Evolutionary conservation across 1,284 basidiomycete genomes (phyloP).

Genomic region (Ganoderma lucidum): DNA sequence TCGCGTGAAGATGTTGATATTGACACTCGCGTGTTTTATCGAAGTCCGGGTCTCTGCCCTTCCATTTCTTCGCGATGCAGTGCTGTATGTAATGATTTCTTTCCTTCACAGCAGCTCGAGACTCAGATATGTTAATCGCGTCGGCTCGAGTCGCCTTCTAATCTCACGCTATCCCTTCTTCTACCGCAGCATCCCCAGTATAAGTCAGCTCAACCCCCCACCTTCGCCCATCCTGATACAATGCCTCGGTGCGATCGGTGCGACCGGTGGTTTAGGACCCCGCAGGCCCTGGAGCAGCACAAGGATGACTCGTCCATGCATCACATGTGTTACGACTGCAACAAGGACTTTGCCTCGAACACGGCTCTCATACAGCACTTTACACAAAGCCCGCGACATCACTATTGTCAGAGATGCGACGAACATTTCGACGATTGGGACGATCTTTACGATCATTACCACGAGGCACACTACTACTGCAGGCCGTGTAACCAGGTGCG

Average conservation of each 20-base stretch:
- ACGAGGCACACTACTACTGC: constrained; percentile 31
- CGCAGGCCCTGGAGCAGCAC: constrained; percentile 37
- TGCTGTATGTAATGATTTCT: not conserved
- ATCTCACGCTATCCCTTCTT: constrained; percentile 1
- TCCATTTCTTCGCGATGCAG: not conserved
- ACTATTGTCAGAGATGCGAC: constrained; percentile 39
- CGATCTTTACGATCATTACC: constrained; percentile 31
- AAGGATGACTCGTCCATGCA: constrained; percentile 40
- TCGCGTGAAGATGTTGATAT: not conserved
- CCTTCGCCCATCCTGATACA: not conserved
- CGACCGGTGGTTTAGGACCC: constrained; percentile 23
- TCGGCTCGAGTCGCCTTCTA: not conserved
- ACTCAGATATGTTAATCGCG: not conserved
- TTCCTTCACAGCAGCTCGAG: not conserved
- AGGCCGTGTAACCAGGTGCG: constrained; percentile 29
- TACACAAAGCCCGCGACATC: constrained; percentile 35
- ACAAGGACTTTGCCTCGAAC: constrained; percentile 29
- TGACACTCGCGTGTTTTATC: not conserved
- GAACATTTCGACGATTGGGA: constrained; percentile 31
- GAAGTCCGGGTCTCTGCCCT: not conserved
- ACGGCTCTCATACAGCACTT: constrained; percentile 32
- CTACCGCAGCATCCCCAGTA: constrained; percentile 6
- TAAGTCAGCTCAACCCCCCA: not conserved
- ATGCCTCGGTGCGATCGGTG: constrained; percentile 30
- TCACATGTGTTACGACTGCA: constrained; percentile 46